phyloP scores from a whole-genome alignment of 108 stramenopile genomes.

The Conticribra weissflogii region DNA sequence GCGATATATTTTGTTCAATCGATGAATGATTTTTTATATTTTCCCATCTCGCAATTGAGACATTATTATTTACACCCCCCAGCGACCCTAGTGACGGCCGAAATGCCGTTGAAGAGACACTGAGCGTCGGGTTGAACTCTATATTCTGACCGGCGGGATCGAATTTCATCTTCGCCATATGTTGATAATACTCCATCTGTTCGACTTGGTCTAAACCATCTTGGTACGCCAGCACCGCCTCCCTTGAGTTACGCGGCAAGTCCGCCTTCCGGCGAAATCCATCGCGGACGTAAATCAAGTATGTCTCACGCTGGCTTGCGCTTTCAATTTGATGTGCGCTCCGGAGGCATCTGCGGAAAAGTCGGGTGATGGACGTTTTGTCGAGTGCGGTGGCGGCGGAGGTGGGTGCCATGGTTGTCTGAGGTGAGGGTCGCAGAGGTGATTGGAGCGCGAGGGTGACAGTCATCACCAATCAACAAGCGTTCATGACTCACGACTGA shows the following conservation, averaged over 20 bases:
- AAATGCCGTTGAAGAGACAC: background rate
- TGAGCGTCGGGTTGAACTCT: background rate
- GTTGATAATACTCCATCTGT: constrained; percentile 59
- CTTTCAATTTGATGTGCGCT: constrained; percentile 40
- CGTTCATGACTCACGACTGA: too few relatives aligned
- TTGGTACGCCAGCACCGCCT: constrained; percentile 34
- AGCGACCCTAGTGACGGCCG: too few relatives aligned
- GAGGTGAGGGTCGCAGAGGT: too few relatives aligned
- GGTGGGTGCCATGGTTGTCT: background rate
- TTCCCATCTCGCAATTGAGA: background rate
- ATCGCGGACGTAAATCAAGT: constrained; percentile 38
- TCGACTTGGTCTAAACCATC: constrained; percentile 57
- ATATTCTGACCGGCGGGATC: background rate
- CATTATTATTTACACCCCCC: background rate
- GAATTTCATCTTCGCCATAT: constrained; percentile 27
- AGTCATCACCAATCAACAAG: too few relatives aligned
- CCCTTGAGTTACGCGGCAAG: constrained; percentile 30
- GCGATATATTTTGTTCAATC: background rate
- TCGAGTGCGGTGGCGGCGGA: constrained; percentile 5
- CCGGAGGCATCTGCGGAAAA: constrained; percentile 47
- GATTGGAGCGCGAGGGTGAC: too few relatives aligned
- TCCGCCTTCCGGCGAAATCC: constrained; percentile 30
- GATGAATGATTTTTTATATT: constrained; percentile 2
- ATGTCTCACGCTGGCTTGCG: constrained; percentile 38
- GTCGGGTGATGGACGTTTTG: constrained; percentile 16